A percentile compares a stretch with the other conserved stretches of the same genome.
These are phyloP conservation scores for Termitomyces sp. DNA, from an alignment of 768 basidiomycete genomes.

Conservation along the genomic window DNA sequence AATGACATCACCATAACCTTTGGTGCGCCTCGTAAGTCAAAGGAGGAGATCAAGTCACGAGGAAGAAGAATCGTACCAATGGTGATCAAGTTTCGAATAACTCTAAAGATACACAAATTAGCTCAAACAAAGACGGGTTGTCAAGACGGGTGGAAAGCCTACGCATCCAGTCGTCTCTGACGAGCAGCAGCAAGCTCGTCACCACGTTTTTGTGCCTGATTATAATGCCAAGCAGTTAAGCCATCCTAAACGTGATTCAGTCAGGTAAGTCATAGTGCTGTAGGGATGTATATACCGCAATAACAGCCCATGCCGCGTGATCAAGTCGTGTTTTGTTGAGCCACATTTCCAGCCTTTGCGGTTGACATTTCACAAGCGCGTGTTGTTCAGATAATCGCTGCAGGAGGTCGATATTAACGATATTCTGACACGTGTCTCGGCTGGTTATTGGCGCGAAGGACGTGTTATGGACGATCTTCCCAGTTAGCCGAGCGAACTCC, in stretches of 20 bases:
- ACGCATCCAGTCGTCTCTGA: slow-evolving; percentile 34
- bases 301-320: slow-evolving; percentile 24
- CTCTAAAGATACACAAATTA: slow-evolving; percentile 3
- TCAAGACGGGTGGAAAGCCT: slow-evolving; percentile 11
- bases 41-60: not conserved
- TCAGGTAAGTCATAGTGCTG: not conserved
- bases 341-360: slow-evolving; percentile 20
- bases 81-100: slow-evolving; percentile 14
- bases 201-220: slow-evolving; percentile 29
- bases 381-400: slow-evolving; percentile 22
- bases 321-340: slow-evolving; percentile 27
- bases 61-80: slow-evolving; percentile 2
- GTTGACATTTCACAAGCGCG: slow-evolving; percentile 16
- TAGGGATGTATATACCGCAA: slow-evolving; percentile 17
- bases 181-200: slow-evolving; percentile 32
- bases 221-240: slow-evolving; percentile 28
- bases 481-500: slow-evolving; percentile 15
- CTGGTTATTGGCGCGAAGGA: slow-evolving; percentile 19
- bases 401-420: slow-evolving; percentile 14
- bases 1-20: slow-evolving; percentile 36
- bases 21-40: slow-evolving; percentile 15
- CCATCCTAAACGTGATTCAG: slow-evolving; percentile 17
- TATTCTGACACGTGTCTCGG: slow-evolving; percentile 15
- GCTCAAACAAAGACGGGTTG: not conserved
- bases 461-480: slow-evolving; percentile 16